Base-by-base conservation (phyloP, 176 grass and related monocot species). In the Leersia perrieri region DNA sequence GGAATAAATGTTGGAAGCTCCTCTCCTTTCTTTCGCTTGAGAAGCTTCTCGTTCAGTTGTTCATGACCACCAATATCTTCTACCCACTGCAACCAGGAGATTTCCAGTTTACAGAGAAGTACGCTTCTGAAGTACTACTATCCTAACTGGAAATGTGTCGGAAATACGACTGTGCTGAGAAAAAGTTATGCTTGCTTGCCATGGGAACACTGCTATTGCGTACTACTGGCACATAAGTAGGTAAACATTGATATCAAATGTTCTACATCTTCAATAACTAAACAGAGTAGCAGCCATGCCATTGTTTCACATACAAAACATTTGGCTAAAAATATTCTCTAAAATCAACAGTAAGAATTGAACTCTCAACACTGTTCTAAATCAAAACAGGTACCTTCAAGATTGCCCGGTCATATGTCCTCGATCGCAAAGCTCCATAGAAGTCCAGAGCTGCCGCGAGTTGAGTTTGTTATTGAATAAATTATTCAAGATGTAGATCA, bases 361-460 rank as follows among this genome's bases (percentile, higher is more conserved):
- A 62, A 26, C 30, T 36, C 29, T 33, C 7, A 82, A 49, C 26
- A 64, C 26, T 73, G 70, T 28, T 10, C 9, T 68, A 71, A 81
- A 76, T n/a, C 16, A 22, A 63, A 53, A 68, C 11, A 79, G 9
- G 27, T 77, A 95, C 96, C 96, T 99, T 57, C 57, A 90, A 90
- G 66, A 99, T 99, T 77, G 92, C 80, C 75, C 35, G 65, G 67
- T 99, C 92, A 82, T 98, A 95, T 79, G 96, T 95, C 71, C 86
- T 95, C 1, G 96, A 93, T 57, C 96, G 91, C 77, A 99, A 72
- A 86, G 88, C 96, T 82, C 92, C 96, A 89, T 93, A 95, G 39
- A 99, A 95, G 79, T 99, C 96, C 63, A 95, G 77, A 78, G 96
- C 92, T 95, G 78, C 82, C 77, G n/a, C 79, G 83, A 41, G 53